These are phyloP conservation scores for Hypoxylon rubiginosum DNA, from an alignment of 2,329 filamentous ascomycete species.

Conservation along the genomic window DNA sequence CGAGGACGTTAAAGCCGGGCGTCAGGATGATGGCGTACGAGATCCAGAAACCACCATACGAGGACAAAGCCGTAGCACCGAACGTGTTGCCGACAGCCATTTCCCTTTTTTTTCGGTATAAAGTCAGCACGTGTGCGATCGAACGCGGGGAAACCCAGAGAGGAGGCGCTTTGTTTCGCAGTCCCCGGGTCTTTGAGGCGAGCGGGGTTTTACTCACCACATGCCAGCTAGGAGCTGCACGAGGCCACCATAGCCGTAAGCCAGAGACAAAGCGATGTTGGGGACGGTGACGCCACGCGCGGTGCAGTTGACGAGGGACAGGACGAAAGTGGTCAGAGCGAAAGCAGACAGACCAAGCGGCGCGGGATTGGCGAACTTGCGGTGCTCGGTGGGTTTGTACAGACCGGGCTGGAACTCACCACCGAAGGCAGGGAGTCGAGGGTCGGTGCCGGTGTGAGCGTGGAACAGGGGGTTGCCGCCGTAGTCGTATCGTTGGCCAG, in stretches of 20 bases:
- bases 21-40: constrained; percentile 79
- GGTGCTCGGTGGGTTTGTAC: constrained; percentile 73
- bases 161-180: neutral
- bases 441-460: constrained; percentile 52
- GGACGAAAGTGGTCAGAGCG: constrained; percentile 85
- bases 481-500: constrained; percentile 52
- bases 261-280: constrained; percentile 76
- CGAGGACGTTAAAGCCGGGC: constrained; percentile 72
- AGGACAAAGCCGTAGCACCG: constrained; percentile 83
- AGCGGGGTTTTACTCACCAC: constrained; percentile 72
- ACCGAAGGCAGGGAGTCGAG: constrained; percentile 71
- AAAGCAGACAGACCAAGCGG: constrained; percentile 83
- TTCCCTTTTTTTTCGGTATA: constrained; percentile 70
- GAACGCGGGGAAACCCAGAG: neutral
- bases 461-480: constrained; percentile 58
- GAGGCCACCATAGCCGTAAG: constrained; percentile 82
- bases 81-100: constrained; percentile 91
- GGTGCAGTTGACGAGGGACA: constrained; percentile 80
- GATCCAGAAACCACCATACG: constrained; percentile 89
- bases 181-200: neutral
- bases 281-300: constrained; percentile 70
- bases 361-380: constrained; percentile 84
- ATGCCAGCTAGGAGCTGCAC: constrained; percentile 86
- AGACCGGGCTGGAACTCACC: constrained; percentile 80
- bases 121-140: constrained; percentile 7